Evolutionary conservation across 2,329 filamentous ascomycete species (phyloP).

Genomic region (Metarhizium rileyi): DNA sequence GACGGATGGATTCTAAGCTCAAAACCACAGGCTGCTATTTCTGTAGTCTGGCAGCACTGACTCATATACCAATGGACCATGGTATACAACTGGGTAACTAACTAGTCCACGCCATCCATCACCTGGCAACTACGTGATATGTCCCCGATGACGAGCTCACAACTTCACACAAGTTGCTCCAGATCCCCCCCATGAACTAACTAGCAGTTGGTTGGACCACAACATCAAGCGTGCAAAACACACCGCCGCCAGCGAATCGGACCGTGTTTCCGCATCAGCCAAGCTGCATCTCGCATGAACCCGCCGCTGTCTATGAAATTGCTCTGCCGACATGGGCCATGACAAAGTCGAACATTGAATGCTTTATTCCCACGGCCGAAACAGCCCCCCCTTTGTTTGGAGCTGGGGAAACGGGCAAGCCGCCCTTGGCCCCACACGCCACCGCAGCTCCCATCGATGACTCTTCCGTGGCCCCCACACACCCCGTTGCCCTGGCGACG

Average conservation of each 20-base stretch:
- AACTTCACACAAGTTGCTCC: too few species aligned
- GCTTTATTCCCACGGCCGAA: too few species aligned
- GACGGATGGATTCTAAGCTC: background rate
- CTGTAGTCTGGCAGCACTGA: background rate
- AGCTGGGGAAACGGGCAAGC: too few species aligned
- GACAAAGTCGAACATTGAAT: background rate
- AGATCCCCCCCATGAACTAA: background rate
- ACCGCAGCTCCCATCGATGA: constrained; percentile 1
- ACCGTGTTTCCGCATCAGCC: background rate
- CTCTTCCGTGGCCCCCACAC: background rate
- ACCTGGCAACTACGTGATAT: background rate
- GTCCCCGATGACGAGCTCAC: background rate
- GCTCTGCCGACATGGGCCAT: background rate
- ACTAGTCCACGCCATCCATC: background rate
- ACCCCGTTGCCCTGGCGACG: constrained; percentile 18
- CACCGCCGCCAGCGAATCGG: constrained; percentile 3
- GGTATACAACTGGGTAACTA: too few species aligned
- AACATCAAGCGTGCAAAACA: background rate
- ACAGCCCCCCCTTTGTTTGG: too few species aligned
- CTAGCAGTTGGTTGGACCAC: constrained; percentile 1
- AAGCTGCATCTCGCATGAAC: background rate
- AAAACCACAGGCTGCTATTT: background rate
- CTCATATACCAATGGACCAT: background rate
- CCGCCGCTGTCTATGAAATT: background rate
- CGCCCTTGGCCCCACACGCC: constrained; percentile 1